Evolutionary conservation across 768 basidiomycete genomes (phyloP).

Genomic region (Candolleomyces eurysporus): DNA sequence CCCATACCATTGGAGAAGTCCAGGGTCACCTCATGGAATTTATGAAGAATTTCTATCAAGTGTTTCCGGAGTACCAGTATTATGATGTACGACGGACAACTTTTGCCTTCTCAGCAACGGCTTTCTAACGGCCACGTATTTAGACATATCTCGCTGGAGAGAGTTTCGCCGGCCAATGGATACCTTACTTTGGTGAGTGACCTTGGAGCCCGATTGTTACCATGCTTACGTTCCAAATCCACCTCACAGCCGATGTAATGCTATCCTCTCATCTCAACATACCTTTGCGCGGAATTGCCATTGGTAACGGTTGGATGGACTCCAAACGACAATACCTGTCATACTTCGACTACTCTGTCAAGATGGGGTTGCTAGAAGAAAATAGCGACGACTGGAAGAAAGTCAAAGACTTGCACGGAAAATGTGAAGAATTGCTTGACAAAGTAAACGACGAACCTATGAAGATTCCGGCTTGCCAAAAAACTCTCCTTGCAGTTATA

Average conservation of each 20-base stretch:
- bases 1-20: constrained; percentile 73
- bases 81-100: constrained; percentile 64
- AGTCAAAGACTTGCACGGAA: constrained; percentile 54
- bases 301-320: constrained; percentile 99
- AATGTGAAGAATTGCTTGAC: constrained; percentile 52
- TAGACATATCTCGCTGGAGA: constrained; percentile 97
- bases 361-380: constrained; percentile 73
- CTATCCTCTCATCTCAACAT: constrained; percentile 57
- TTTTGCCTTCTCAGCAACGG: too few species aligned
- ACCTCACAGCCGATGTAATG: constrained; percentile 66
- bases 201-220: not conserved
- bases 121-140: constrained; percentile 13
- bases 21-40: constrained; percentile 80
- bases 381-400: constrained; percentile 63
- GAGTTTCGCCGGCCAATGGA: constrained; percentile 96
- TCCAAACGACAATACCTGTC: constrained; percentile 83
- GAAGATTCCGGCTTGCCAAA: constrained; percentile 54
- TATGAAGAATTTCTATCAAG: constrained; percentile 79
- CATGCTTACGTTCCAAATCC: not conserved
- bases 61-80: constrained; percentile 84
- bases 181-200: constrained; percentile 84
- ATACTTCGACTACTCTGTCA: constrained; percentile 82
- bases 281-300: constrained; percentile 76
- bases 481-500: constrained; percentile 47
- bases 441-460: constrained; percentile 57